Base-by-base conservation (phyloP, 2,329 filamentous ascomycete species). In the Ramichloridium luteum region DNA sequence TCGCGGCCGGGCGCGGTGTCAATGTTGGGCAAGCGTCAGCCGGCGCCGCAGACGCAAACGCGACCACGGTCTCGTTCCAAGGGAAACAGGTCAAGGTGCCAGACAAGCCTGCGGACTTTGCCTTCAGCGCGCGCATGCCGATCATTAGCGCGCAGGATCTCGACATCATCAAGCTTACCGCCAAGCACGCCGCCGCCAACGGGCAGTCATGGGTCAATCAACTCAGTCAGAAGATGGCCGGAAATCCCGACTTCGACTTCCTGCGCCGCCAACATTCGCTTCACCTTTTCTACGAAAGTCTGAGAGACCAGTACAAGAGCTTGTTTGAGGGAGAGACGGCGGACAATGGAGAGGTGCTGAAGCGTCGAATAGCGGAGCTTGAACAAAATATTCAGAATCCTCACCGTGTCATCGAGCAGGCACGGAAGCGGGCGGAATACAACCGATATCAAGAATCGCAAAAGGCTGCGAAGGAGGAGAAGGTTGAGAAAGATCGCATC, bases 201-300 rank as follows among this genome's bases (percentile, higher is more conserved):
- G 90, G 90, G 10, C 77, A 86, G 39, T 77, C 80, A 39, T 98
- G 90, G 61, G 83, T 93, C 72, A 94, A 85, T 13, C 73, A 79
- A 33, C 64, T 98, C 41, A 83, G 81, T 14, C 88, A 93, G 60
- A 75, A 83, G 44, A 88, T 98, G 62, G 72, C 80, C 12, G 73
- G 80, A 50, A 96, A 94, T 58, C 85, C 77, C 45, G 88, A 98
- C 55, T 98, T 96, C 56, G 85, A 94, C 58, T 98, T 98, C 53
- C 67, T 98, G 32, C 77, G 88, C 32, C 84, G 86, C 11, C 92
- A 93, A 50, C 90, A 98, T 64, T 93, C 83, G 50, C 77, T 94
- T 41, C 85, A 96, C 63, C 86, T 88, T 55, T 96, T 90, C 63
- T 96, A 94, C 59, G 82, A 84, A 46, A 75, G 86, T 42, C 69